Base-by-base conservation (phyloP, 108 stramenopile genomes). In the Discostella pseudostelligera region DNA sequence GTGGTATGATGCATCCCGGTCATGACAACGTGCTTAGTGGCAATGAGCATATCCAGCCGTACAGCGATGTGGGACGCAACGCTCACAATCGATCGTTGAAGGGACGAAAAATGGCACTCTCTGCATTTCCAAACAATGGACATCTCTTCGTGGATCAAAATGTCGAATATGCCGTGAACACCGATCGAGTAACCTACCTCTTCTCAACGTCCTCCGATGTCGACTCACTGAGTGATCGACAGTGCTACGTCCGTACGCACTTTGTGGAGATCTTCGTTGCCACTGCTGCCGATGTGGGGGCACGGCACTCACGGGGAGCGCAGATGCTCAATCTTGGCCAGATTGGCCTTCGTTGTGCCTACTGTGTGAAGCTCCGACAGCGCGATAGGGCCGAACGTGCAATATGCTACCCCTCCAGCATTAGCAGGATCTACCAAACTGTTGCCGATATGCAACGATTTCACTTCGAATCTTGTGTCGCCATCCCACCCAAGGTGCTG, bases 381-480 rank as follows among this genome's bases (percentile, higher is more conserved):
- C 71, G 83, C 28, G 87, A 91, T 69, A 84, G 93, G n/a, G 88
- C 93, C 37, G 88, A 92, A 62, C 83, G 93, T 21, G 88, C 93
- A 13, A 80, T 89, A 12, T 91, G 90, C 64, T 94, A 87, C 62
- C 90, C 90, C 25, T 76, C 76, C 9, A 77, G 78, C 19, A 85
- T 91, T 57, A 74, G 69, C 37, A 67, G 87, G 16, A 86, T 91
- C 56, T 91, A 91, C 60, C 90, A 91, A 44, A 88, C 87, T 8
- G 86, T 91, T 43, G 87, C 84, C 17, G 87, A 88, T 64, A 92
- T 91, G 93, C 90, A 94, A 60, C 80, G 93, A 14, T 92, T 91
- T 70, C 93, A 94, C 76, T 94, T 94, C 61, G 90, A 91, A 63
- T 72, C 82, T 14, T 94, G 93, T 63, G 69, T 74, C 14, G 85